A percentile compares a stretch with the other conserved stretches of the same genome.
Evolutionary conservation across 192 early-diverging fungal species (phyloP).

Genomic region (Coemansia reversa): DNA sequence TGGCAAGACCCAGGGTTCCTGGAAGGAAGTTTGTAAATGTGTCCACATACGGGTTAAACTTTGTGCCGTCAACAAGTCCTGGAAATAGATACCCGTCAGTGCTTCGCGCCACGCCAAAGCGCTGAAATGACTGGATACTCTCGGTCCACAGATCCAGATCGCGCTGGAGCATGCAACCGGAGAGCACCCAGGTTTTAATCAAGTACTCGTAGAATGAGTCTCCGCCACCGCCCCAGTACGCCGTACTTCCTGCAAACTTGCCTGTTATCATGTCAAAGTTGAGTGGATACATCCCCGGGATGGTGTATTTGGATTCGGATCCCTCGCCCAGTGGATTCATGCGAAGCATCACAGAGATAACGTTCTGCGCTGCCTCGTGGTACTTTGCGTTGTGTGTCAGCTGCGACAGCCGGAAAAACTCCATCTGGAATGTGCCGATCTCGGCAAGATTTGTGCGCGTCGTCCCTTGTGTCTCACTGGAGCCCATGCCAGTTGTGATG

Average conservation of each 20-base stretch:
- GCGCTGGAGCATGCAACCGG: constrained; percentile 56
- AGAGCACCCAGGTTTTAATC: constrained; percentile 82
- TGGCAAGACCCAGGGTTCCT: constrained; percentile 42
- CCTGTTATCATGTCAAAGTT: constrained; percentile 36
- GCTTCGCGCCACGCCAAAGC: constrained; percentile 37
- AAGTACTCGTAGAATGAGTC: constrained; percentile 97
- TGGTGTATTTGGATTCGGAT: constrained; percentile 31
- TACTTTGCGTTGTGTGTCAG: constrained; percentile 77
- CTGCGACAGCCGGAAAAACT: constrained; percentile 84
- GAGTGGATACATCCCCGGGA: constrained; percentile 44
- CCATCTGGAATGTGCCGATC: constrained; percentile 82
- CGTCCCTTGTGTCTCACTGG: constrained; percentile 51
- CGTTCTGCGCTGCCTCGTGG: constrained; percentile 73
- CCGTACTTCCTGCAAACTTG: constrained; percentile 24
- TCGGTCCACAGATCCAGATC: constrained; percentile 51
- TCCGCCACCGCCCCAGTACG: constrained; percentile 76
- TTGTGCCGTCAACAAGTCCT: constrained; percentile 43
- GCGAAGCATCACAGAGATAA: constrained; percentile 47
- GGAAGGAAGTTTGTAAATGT: constrained; percentile 53
- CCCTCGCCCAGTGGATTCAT: constrained; percentile 21
- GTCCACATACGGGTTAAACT: constrained; percentile 45
- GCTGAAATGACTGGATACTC: constrained; percentile 44
- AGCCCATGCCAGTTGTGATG: constrained; percentile 56
- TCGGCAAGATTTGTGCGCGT: constrained; percentile 63
- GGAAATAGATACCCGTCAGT: constrained; percentile 29